Evolutionary conservation across 1,284 basidiomycete genomes (phyloP).

Genomic region (Apiotrichum brassicae): DNA sequence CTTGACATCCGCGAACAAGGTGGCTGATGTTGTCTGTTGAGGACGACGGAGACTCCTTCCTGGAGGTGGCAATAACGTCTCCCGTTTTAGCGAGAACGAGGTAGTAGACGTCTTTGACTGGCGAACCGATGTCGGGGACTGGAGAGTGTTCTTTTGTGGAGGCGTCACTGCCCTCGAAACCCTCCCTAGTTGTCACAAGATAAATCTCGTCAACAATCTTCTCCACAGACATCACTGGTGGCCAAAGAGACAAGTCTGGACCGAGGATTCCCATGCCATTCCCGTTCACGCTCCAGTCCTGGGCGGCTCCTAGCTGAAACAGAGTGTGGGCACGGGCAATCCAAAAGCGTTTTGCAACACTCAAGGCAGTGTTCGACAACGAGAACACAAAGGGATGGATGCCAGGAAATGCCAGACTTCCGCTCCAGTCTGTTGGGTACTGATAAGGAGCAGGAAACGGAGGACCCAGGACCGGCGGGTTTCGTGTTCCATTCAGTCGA

Average conservation of each 20-base stretch:
- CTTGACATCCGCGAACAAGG: conserved; percentile 12
- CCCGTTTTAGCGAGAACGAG: conserved; percentile 8
- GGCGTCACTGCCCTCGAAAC: background rate
- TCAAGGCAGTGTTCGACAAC: conserved; percentile 13
- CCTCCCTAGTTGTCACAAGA: conserved; percentile 2
- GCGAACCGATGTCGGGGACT: too few species aligned
- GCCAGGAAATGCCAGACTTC: conserved; percentile 18
- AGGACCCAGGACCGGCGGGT: background rate
- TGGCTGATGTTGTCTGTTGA: too few species aligned
- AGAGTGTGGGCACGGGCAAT: conserved; percentile 23
- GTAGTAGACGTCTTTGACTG: background rate
- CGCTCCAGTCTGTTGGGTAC: background rate
- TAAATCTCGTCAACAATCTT: conserved; percentile 18
- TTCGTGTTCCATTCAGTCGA: conserved; percentile 11
- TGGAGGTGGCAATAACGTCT: conserved; percentile 5
- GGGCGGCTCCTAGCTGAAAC: conserved; percentile 20
- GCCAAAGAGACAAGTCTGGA: conserved; percentile 26
- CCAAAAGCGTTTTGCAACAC: conserved; percentile 29
- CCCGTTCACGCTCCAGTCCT: conserved; percentile 23
- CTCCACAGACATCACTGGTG: conserved; percentile 13
- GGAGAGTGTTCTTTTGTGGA: background rate
- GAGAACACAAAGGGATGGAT: conserved; percentile 16
- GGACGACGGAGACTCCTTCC: background rate
- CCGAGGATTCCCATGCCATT: conserved; percentile 17
- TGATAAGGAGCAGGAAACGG: background rate